Evolutionary conservation across 805 yeast species (phyloP).

Genomic region (Zygoascus biomembranicola): DNA sequence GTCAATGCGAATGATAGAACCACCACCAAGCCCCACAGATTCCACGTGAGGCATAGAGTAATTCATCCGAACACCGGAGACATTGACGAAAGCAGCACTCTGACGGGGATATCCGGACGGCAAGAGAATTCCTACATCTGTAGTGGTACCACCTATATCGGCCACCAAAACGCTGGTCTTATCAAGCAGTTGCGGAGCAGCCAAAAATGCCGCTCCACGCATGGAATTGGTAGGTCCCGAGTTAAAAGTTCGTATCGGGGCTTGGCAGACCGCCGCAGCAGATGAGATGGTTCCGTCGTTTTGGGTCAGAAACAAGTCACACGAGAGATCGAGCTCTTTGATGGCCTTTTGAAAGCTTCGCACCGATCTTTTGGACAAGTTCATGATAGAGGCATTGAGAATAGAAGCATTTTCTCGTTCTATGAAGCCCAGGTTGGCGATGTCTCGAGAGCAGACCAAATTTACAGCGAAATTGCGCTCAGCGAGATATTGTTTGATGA

Average conservation of each 20-base stretch:
- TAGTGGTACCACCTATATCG: slow-evolving; percentile 44
- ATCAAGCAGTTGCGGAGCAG: slow-evolving; percentile 12
- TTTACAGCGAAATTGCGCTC: slow-evolving; percentile 28
- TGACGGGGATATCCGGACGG: slow-evolving; percentile 43
- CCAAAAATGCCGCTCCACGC: slow-evolving; percentile 34
- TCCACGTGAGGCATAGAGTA: slow-evolving; percentile 42
- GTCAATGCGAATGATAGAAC: slow-evolving; percentile 30
- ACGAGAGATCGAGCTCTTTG: slow-evolving; percentile 27
- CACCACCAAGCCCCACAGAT: slow-evolving; percentile 44
- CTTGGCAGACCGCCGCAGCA: slow-evolving; percentile 31
- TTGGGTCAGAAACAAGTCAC: slow-evolving; percentile 37
- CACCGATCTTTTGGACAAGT: slow-evolving; percentile 36
- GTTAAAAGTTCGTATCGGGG: slow-evolving; percentile 40
- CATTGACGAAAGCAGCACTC: slow-evolving; percentile 33
- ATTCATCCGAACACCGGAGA: slow-evolving; percentile 44
- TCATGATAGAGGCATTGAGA: slow-evolving; percentile 31
- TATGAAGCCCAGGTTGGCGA: slow-evolving; percentile 37
- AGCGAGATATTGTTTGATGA: slow-evolving; percentile 20
- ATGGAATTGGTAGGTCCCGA: slow-evolving; percentile 35
- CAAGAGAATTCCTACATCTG: slow-evolving; percentile 40
- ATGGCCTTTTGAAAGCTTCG: slow-evolving; percentile 34
- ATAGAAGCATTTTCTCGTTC: slow-evolving; percentile 43
- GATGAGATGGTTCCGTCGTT: slow-evolving; percentile 42
- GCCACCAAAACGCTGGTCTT: slow-evolving; percentile 31
- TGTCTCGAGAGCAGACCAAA: slow-evolving; percentile 33